phyloP scores from a whole-genome alignment of 2,329 filamentous ascomycete genomes.

The Ascochyta rabiei region DNA sequence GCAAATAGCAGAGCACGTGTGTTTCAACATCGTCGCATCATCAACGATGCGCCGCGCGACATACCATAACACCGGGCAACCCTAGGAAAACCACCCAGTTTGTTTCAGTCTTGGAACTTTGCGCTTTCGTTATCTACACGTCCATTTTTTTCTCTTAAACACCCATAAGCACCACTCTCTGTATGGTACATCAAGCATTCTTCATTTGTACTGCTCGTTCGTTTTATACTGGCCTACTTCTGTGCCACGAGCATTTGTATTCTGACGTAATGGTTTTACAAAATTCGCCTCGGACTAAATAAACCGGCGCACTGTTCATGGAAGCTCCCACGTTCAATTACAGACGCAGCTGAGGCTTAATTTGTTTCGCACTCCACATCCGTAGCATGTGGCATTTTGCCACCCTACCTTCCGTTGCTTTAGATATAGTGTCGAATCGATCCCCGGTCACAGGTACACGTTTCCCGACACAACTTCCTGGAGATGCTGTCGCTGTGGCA shows the following conservation, averaged over 20 bases:
- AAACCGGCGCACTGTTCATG: neutral
- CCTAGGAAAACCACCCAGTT: slow-evolving; percentile 1
- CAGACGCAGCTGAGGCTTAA: slow-evolving; percentile 24
- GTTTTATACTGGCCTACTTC: too few relatives aligned
- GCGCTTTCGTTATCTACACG: neutral
- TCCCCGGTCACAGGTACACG: slow-evolving; percentile 2
- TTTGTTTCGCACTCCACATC: slow-evolving; percentile 29
- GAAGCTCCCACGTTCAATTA: neutral
- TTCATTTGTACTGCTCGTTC: too few relatives aligned
- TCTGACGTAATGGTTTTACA: neutral
- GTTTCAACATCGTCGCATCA: slow-evolving; percentile 21
- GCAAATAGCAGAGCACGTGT: slow-evolving; percentile 2
- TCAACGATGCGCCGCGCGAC: neutral
- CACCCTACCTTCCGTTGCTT: slow-evolving; percentile 3
- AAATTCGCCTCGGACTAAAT: too few relatives aligned
- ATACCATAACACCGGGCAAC: neutral
- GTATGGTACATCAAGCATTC: neutral
- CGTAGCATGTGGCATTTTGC: neutral
- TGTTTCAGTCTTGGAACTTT: slow-evolving; percentile 5
- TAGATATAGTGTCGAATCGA: slow-evolving; percentile 18
- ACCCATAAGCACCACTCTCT: neutral
- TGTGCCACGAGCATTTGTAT: too few relatives aligned
- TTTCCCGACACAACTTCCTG: neutral
- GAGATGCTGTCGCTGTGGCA: slow-evolving; percentile 20
- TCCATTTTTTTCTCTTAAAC: neutral